phyloP scores from a whole-genome alignment of 1,284 basidiomycete genomes.

The Fomitopsis betulina region DNA sequence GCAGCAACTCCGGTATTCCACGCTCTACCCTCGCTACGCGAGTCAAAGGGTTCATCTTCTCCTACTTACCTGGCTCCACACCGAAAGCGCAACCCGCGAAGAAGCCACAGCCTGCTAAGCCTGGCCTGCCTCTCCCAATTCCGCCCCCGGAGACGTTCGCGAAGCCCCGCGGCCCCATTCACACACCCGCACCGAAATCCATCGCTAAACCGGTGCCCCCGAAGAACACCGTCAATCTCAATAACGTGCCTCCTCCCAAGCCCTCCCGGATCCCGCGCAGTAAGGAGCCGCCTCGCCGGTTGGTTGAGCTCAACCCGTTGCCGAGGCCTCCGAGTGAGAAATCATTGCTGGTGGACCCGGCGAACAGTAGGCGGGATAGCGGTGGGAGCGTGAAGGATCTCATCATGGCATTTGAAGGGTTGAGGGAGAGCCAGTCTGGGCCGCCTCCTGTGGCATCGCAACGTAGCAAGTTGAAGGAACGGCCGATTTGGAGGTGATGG shows the following conservation, averaged over 20 bases:
- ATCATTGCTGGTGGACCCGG: slow-evolving; percentile 17
- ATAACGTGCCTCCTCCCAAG: slow-evolving; percentile 41
- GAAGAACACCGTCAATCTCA: slow-evolving; percentile 58
- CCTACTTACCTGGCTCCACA: slow-evolving; percentile 52
- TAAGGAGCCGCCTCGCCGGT: slow-evolving; percentile 36
- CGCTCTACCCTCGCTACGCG: slow-evolving; percentile 23
- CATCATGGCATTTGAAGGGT: slow-evolving; percentile 56
- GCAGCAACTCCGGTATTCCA: slow-evolving; percentile 8
- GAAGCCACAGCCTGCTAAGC: slow-evolving; percentile 15
- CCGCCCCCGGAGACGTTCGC: slow-evolving; percentile 47
- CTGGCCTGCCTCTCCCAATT: slow-evolving; percentile 38
- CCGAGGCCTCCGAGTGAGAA: slow-evolving; percentile 28
- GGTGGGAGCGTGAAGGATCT: slow-evolving; percentile 66
- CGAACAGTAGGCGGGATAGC: slow-evolving; percentile 44
- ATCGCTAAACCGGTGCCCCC: slow-evolving; percentile 42
- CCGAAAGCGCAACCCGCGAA: slow-evolving; percentile 13
- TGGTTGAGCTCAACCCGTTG: slow-evolving; percentile 53
- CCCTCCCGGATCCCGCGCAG: slow-evolving; percentile 41
- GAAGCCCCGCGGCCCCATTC: slow-evolving; percentile 47
- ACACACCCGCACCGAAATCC: slow-evolving; percentile 52
- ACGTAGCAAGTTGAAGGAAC: not conserved
- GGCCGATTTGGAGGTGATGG: not conserved
- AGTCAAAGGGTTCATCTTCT: slow-evolving; percentile 50
- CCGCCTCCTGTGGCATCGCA: not conserved
- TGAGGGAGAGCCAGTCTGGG: slow-evolving; percentile 26